These are phyloP conservation scores for Dictyostelium brefeldianum DNA, from an alignment of 78 protist species.

Conservation along the genomic window DNA sequence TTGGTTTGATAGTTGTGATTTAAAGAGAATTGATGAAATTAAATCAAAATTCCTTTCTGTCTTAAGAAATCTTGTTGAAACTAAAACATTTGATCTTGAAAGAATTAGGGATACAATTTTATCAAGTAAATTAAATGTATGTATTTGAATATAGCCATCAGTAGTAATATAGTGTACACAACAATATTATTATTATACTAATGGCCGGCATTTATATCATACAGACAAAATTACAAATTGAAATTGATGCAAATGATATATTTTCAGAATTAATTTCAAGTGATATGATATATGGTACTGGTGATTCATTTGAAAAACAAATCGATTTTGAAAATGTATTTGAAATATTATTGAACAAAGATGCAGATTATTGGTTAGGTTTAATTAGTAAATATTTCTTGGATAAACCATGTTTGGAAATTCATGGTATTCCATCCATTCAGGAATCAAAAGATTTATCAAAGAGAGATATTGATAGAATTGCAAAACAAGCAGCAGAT, in stretches of 20 bases:
- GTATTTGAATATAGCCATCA: too few species aligned
- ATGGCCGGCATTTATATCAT: too few species aligned
- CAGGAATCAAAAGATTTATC: conserved; percentile 15
- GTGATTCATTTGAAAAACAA: neutral
- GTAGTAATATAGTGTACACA: too few species aligned
- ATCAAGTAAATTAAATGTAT: neutral
- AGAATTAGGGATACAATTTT: conserved; percentile 11
- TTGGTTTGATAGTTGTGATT: neutral
- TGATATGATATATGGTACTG: neutral
- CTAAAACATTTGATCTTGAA: conserved; percentile 37
- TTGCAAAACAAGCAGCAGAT: conserved; percentile 12
- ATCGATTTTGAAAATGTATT: neutral
- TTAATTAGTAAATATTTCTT: neutral
- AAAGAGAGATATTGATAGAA: conserved; percentile 11
- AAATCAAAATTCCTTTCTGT: conserved; percentile 27
- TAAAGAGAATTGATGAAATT: conserved; percentile 23
- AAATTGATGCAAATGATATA: neutral
- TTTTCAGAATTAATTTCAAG: neutral
- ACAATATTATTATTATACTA: neutral
- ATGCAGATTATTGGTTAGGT: conserved; percentile 30
- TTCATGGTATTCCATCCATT: conserved; percentile 36
- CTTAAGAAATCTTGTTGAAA: conserved; percentile 13
- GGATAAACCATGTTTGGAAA: neutral
- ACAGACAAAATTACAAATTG: conserved; percentile 7
- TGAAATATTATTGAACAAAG: conserved; percentile 4